Evolutionary conservation across 257 asterid species (phyloP).

Genomic region (Solanum pennellii): DNA sequence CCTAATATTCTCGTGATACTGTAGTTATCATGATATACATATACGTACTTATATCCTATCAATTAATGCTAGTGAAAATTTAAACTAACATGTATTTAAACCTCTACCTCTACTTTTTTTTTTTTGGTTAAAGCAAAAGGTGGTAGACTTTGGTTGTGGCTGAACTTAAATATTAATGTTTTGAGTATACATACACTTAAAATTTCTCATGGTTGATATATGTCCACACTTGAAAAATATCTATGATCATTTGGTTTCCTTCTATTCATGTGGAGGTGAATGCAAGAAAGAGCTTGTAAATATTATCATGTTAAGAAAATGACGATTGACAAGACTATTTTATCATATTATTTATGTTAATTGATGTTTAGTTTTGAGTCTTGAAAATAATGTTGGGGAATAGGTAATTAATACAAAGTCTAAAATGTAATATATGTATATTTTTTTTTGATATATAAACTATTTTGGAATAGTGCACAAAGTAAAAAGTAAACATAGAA

Average conservation of each 20-base stretch:
- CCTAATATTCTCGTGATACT: neutral
- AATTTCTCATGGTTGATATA: neutral
- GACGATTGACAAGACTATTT: too few relatives aligned
- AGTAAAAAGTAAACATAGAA: too few relatives aligned
- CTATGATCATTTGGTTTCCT: neutral
- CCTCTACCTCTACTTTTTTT: neutral
- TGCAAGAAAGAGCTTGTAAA: neutral
- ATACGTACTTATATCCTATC: neutral
- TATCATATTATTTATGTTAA: too few relatives aligned
- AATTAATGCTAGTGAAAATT: neutral
- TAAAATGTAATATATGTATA: too few relatives aligned
- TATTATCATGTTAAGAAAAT: neutral
- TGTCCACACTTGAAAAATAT: neutral
- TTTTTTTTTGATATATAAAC: too few relatives aligned
- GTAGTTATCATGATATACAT: neutral
- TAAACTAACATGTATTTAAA: neutral
- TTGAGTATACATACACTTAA: neutral
- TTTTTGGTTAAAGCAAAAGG: neutral
- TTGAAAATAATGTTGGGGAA: too few relatives aligned
- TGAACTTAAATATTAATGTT: neutral
- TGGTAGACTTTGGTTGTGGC: neutral
- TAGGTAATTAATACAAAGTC: neutral
- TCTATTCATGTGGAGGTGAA: neutral
- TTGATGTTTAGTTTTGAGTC: neutral
- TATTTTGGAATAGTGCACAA: too few relatives aligned